phyloP scores from a whole-genome alignment of 129 eudicot genomes.

The Chrysanthemum seticuspe region DNA sequence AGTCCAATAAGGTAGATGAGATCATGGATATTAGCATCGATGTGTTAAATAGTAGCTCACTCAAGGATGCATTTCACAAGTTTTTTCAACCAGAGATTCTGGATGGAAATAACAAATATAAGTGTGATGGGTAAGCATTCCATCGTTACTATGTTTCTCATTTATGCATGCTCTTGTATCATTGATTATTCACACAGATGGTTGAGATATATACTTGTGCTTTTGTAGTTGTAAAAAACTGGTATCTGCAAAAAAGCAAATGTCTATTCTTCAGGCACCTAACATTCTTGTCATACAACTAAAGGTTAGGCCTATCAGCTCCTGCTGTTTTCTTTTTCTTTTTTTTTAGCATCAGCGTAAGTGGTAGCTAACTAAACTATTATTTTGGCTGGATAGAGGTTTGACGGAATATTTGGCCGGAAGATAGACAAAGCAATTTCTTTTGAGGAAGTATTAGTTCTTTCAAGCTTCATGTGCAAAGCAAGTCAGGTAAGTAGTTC shows the following conservation, averaged over 20 bases:
- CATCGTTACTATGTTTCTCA: background rate
- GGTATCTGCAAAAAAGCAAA: constrained; percentile 91
- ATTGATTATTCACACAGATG: constrained; percentile 17
- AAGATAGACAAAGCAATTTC: constrained; percentile 84
- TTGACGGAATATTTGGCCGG: constrained; percentile 83
- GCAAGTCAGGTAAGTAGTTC: constrained; percentile 66
- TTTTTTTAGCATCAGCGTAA: background rate
- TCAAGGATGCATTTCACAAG: constrained; percentile 73
- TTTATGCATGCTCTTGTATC: constrained; percentile 9
- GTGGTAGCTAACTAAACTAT: constrained; percentile 23
- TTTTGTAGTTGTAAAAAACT: constrained; percentile 84
- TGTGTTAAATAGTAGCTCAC: constrained; percentile 58
- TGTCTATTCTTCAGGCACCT: constrained; percentile 91
- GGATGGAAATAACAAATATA: constrained; percentile 95
- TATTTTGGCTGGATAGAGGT: constrained; percentile 54
- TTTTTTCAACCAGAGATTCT: constrained; percentile 85
- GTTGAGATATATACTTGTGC: constrained; percentile 25
- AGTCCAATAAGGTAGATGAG: constrained; percentile 94
- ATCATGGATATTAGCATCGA: constrained; percentile 97
- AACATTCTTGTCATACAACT: constrained; percentile 93
- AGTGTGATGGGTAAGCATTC: constrained; percentile 78
- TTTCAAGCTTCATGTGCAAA: constrained; percentile 94
- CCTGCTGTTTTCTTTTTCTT: background rate
- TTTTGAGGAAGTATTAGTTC: constrained; percentile 77
- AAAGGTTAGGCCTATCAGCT: constrained; percentile 50